Conservation (phyloP, 148 eudicot species). For the Limonium bicolor region DNA sequence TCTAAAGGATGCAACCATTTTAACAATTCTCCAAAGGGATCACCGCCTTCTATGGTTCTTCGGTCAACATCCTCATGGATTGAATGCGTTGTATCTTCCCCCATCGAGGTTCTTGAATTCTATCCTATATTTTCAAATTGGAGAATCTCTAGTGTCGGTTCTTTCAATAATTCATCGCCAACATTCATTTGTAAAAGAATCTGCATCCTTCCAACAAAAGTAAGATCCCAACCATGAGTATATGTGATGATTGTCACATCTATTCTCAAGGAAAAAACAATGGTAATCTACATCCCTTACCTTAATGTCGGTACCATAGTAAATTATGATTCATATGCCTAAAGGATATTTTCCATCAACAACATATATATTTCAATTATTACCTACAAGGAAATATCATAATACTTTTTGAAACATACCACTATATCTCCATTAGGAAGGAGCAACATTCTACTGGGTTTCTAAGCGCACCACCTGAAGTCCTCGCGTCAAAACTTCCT, state of each 20-base stretch:
- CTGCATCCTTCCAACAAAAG: slow-evolving; percentile 90
- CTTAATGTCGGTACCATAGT: too few species aligned
- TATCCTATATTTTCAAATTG: slow-evolving; percentile 67
- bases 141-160: slow-evolving; percentile 73
- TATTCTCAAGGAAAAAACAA: too few species aligned
- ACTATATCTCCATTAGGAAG: slow-evolving; percentile 88
- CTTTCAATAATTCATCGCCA: slow-evolving; percentile 50
- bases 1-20: slow-evolving; percentile 91
- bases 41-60: slow-evolving; percentile 16
- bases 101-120: slow-evolving; percentile 15
- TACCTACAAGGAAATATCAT: too few species aligned
- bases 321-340: too few species aligned
- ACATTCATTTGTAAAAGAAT: slow-evolving; percentile 84
- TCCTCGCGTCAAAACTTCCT: slow-evolving; percentile 51
- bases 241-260: too few species aligned
- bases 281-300: too few species aligned
- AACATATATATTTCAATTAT: too few species aligned
- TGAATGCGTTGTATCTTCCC: slow-evolving; percentile 14
- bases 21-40: slow-evolving; percentile 54
- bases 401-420: slow-evolving; percentile 48
- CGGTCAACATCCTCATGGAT: slow-evolving; percentile 24
- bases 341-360: too few species aligned
- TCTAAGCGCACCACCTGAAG: slow-evolving; percentile 83
- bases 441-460: slow-evolving; percentile 55
- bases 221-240: too few species aligned